Evolutionary conservation across 805 yeast genomes (phyloP), one percentile per base, ranked within the genome.

Genomic region (Wickerhamiella brachini): DNA sequence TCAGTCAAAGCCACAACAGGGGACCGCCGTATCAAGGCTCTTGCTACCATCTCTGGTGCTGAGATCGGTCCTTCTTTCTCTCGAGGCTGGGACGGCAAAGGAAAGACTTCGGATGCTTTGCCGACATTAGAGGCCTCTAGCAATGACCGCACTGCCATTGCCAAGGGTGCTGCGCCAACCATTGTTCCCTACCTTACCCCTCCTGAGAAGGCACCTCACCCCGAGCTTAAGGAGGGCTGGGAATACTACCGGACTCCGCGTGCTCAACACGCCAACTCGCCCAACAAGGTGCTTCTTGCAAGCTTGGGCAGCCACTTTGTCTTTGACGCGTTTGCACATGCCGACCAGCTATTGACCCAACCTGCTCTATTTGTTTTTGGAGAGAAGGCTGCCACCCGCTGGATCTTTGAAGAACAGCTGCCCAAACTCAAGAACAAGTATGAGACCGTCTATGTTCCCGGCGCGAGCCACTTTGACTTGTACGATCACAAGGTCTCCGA

Each of bases 171-270:
- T 7, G 46, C 7, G 15, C 20, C 24, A 8, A 23, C 24, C 2
- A 18, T 21, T 24, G 31, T 38, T 8, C 22, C 38, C 9, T 23
- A 15, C 21, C 4, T 24, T 20, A 12, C 5, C 12, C 18, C 20
- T 20, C 23, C 42, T 15, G 49, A 49, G 12, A 20, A 43, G n/a
- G 48, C 34, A n/a, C 18, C 49, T 18, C 31, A 51, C 41, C 20
- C 41, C 20, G 49, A 45, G 24, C 44, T 46, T 5, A n/a, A n/a
- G 6, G 56, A 55, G 43, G 57, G 55, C 15, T 34, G 23, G 44
- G 56, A 53, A 21, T 55, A 53, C 52, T 55, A 55, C 45, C 12
- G 49, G 13, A 54, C 56, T 1, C 46, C 50, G 6, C 52, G 56
- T 21, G 53, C 56, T 3, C 47, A 45, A 13, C 29, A 53, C 26